Percentiles rank a stretch among this genome's conserved stretches.
Evolutionary conservation across 177 flowering plant genomes (phyloP).

Genomic region (Tripterygium wilfordii): DNA sequence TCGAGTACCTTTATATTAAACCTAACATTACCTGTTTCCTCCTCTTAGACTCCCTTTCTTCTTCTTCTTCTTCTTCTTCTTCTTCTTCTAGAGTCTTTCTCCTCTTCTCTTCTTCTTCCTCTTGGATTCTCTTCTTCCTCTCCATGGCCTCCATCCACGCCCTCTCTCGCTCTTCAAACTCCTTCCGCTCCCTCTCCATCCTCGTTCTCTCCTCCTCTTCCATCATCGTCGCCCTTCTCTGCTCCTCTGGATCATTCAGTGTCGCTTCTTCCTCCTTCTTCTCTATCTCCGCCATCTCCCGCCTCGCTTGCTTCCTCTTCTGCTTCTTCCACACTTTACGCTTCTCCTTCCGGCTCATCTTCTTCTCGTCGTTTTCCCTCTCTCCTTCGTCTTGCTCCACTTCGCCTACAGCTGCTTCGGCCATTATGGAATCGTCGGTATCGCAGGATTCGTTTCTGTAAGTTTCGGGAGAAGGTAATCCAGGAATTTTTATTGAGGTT

Average conservation of each 20-base stretch:
- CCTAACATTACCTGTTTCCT: neutral
- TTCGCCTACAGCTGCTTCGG: conserved; percentile 41
- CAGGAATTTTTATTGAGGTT: no score
- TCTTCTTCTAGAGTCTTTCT: conserved; percentile 29
- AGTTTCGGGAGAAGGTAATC: no score
- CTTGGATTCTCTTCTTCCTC: conserved; percentile 25
- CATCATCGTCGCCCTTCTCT: conserved; percentile 28
- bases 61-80: conserved; percentile 6
- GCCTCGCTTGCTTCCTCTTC: conserved; percentile 70
- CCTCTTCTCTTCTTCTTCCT: conserved; percentile 23
- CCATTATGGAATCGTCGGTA: no score
- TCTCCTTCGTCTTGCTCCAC: conserved; percentile 47
- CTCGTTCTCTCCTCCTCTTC: conserved; percentile 55
- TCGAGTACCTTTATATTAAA: neutral
- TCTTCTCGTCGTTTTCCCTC: conserved; percentile 1
- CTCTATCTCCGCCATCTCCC: conserved; percentile 56
- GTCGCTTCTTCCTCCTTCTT: conserved; percentile 52
- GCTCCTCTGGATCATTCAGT: conserved; percentile 73
- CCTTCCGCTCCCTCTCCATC: conserved; percentile 39
- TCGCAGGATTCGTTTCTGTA: no score
- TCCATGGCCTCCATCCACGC: conserved; percentile 52
- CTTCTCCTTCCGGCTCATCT: conserved; percentile 56
- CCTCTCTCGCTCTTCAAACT: conserved; percentile 67
- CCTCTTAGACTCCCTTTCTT: neutral
- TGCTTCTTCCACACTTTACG: conserved; percentile 68